phyloP scores from a whole-genome alignment of 225 moss, liverwort and hornwort species.

The Physcomitrium patens region DNA sequence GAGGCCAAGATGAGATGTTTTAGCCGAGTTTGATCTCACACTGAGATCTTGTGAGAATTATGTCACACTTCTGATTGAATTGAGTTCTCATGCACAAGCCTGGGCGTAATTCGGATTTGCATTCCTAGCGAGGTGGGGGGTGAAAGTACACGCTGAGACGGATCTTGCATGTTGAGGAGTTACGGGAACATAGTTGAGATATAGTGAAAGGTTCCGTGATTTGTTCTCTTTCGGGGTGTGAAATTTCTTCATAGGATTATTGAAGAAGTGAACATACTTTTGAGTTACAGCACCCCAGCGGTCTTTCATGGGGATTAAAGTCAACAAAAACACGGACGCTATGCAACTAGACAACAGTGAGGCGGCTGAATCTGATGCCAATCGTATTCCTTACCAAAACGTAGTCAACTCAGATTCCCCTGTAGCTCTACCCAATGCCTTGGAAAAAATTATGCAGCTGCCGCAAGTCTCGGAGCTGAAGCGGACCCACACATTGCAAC shows the following conservation, averaged over 20 bases:
- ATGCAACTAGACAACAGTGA: constrained; percentile 18
- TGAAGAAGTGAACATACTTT: constrained; percentile 6
- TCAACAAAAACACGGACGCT: constrained; percentile 26
- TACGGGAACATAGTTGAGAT: too few species aligned
- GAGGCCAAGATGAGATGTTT: constrained; percentile 20
- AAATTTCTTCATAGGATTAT: constrained; percentile 25
- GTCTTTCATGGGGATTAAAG: constrained; percentile 33
- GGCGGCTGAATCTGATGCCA: constrained; percentile 25
- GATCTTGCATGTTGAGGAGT: too few species aligned
- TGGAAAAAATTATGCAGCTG: constrained; percentile 25
- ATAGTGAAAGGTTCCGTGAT: too few species aligned
- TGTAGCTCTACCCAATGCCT: constrained; percentile 10
- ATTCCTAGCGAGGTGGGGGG: too few species aligned
- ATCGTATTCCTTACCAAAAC: background rate
- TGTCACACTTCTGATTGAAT: constrained; percentile 10
- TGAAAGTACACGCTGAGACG: too few species aligned
- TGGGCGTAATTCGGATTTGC: background rate
- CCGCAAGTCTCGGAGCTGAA: constrained; percentile 55
- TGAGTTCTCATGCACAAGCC: constrained; percentile 8
- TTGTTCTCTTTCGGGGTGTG: too few species aligned
- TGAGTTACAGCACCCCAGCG: background rate
- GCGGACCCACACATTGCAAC: constrained; percentile 63
- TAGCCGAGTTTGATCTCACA: constrained; percentile 10
- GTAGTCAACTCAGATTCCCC: constrained; percentile 13
- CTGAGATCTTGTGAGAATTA: constrained; percentile 9